Conservation (phyloP, 148 eudicot species). For the Salicornia ramosissima region DNA sequence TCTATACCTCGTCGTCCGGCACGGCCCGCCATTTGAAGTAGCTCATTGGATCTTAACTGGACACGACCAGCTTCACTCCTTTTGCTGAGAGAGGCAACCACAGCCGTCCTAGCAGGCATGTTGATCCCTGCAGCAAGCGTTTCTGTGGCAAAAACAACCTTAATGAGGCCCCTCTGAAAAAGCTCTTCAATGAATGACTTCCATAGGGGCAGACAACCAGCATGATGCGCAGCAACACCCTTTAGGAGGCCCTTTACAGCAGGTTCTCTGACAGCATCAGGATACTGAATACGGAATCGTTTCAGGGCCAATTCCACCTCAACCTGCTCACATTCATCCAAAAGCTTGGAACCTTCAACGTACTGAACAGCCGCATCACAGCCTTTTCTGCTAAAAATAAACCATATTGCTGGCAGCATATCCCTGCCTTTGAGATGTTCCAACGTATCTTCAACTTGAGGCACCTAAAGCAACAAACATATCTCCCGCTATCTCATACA, state of each 20-base stretch:
- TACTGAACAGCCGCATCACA: conserved; percentile 99
- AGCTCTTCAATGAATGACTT: conserved; percentile 92
- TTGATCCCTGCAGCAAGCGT: conserved; percentile 99
- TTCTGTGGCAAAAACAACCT: conserved; percentile 98
- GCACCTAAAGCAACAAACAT: conserved; percentile 48
- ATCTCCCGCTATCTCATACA: conserved; percentile 8
- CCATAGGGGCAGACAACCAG: conserved; percentile 99
- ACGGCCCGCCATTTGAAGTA: conserved; percentile 99
- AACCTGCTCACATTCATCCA: conserved; percentile 78
- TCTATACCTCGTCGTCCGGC: conserved; percentile 99
- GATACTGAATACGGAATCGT: conserved; percentile 72
- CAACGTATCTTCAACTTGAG: conserved; percentile 86
- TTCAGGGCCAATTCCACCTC: conserved; percentile 89
- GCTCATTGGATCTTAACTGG: conserved; percentile 68
- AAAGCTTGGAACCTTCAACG: conserved; percentile 66
- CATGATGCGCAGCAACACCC: conserved; percentile 98
- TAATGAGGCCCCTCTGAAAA: conserved; percentile 83
- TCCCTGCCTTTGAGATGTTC: conserved; percentile 71
- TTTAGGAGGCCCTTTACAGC: conserved; percentile 73
- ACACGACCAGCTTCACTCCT: conserved; percentile 83
- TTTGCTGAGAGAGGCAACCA: conserved; percentile 92
- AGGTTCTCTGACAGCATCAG: conserved; percentile 94
- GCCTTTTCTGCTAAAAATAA: conserved; percentile 97
- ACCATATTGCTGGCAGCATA: conserved; percentile 99
- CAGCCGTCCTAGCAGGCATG: conserved; percentile 99